Conservation (phyloP, 768 basidiomycete genomes). For the Agrocybe chaxingu region DNA sequence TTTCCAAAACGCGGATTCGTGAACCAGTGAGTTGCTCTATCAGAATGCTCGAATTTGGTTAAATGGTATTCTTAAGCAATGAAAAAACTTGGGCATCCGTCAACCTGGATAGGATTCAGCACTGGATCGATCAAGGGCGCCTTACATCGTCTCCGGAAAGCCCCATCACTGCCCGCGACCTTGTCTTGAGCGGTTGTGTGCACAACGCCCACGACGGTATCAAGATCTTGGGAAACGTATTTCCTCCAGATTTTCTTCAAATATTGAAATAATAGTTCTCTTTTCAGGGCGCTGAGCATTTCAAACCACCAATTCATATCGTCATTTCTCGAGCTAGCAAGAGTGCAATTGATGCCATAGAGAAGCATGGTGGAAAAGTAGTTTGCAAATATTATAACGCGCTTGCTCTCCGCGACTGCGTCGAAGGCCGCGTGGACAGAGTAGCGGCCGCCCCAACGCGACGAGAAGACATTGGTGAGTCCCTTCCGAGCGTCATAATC, state of each 20-base stretch:
- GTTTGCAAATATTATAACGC: constrained; percentile 91
- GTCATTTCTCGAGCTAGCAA: constrained; percentile 83
- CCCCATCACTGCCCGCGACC: constrained; percentile 84
- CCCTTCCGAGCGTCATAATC: constrained; percentile 2
- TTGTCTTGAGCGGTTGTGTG: constrained; percentile 83
- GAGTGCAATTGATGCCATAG: constrained; percentile 82
- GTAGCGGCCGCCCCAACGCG: constrained; percentile 79
- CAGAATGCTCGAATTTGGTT: neutral
- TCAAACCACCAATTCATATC: constrained; percentile 74
- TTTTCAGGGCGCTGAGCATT: constrained; percentile 58
- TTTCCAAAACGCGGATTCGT: constrained; percentile 95
- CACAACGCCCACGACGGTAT: constrained; percentile 89
- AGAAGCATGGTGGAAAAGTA: constrained; percentile 76
- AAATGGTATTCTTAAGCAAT: constrained; percentile 43
- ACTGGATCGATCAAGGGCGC: constrained; percentile 87
- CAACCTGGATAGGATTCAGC: constrained; percentile 83
- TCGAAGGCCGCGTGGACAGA: constrained; percentile 70
- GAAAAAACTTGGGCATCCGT: constrained; percentile 76
- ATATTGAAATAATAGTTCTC: constrained; percentile 1
- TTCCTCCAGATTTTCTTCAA: neutral
- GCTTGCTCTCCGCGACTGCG: constrained; percentile 75
- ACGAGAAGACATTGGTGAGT: constrained; percentile 79
- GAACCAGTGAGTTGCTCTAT: constrained; percentile 66
- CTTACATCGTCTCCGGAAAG: constrained; percentile 72
- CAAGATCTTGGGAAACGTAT: constrained; percentile 83